These are phyloP conservation scores for Scleroderma bovista DNA, from an alignment of 768 basidiomycete genomes.

Conservation along the genomic window DNA sequence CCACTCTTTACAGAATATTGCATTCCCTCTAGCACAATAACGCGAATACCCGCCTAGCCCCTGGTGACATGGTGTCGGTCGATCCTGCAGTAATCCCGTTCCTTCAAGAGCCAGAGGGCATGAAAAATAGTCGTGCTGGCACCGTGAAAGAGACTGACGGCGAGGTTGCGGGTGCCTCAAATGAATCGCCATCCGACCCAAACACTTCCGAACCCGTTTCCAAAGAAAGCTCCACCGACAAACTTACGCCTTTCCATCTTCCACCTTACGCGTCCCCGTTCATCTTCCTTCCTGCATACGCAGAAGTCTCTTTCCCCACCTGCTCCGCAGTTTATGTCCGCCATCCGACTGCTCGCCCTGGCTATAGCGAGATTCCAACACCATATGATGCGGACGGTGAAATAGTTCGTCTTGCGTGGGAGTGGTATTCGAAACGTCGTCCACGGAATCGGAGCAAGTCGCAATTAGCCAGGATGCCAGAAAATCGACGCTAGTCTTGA, in stretches of 20 bases:
- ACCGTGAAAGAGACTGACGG: background rate
- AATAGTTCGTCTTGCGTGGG: conserved; percentile 89
- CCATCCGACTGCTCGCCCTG: conserved; percentile 94
- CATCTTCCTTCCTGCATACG: conserved; percentile 90
- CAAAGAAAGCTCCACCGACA: conserved; percentile 6
- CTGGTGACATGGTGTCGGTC: conserved; percentile 92
- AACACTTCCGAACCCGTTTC: background rate
- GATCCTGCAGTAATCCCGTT: conserved; percentile 77
- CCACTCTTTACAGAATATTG: background rate
- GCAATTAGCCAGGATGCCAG: conserved; percentile 59
- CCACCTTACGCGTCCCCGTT: conserved; percentile 86
- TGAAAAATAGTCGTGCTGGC: conserved; percentile 10
- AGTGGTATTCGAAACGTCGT: conserved; percentile 80
- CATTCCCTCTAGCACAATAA: conserved; percentile 57
- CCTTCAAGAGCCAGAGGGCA: conserved; percentile 37
- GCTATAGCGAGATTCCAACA: conserved; percentile 91
- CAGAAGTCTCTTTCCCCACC: conserved; percentile 79
- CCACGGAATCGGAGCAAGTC: conserved; percentile 61
- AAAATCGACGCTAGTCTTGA: conserved; percentile 44
- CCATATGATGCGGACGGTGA: conserved; percentile 97
- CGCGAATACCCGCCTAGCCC: conserved; percentile 82
- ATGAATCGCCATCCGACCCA: background rate
- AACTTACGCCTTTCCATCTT: conserved; percentile 73
- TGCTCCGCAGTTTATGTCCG: conserved; percentile 92
- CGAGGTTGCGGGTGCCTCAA: background rate